Conservation (phyloP, 2,329 filamentous ascomycete genomes). For the Talaromyces sp. region DNA sequence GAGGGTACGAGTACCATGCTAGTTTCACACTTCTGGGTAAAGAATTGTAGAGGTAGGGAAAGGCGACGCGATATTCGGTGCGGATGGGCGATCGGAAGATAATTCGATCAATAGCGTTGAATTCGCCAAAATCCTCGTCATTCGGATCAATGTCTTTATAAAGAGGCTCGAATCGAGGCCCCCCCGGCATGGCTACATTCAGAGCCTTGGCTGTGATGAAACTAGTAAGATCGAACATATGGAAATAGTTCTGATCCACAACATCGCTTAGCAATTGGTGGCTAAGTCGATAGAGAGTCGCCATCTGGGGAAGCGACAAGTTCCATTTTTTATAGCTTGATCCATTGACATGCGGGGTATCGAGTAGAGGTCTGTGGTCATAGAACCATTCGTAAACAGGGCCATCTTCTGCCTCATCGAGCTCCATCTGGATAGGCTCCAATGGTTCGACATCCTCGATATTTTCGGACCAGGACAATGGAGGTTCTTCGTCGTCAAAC, state of each 20-base stretch:
- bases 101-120: conserved; percentile 98
- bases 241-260: conserved; percentile 94
- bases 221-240: conserved; percentile 92
- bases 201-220: conserved; percentile 95
- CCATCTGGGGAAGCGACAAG: conserved; percentile 88
- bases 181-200: conserved; percentile 96
- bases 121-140: conserved; percentile 98
- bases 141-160: conserved; percentile 99
- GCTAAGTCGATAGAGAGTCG: conserved; percentile 85
- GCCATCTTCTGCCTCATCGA: conserved; percentile 87
- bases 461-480: conserved; percentile 96
- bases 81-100: conserved; percentile 94
- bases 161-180: conserved; percentile 89
- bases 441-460: conserved; percentile 97
- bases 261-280: conserved; percentile 85
- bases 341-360: conserved; percentile 91
- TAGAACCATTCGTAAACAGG: conserved; percentile 97
- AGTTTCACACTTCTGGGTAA: conserved; percentile 89
- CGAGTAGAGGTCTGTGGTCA: conserved; percentile 82
- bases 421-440: conserved; percentile 97
- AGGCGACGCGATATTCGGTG: conserved; percentile 92
- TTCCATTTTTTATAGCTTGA: conserved; percentile 98
- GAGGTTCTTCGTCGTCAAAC: conserved; percentile 97
- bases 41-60: conserved; percentile 93
- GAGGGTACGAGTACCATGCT: conserved; percentile 89